Evolutionary conservation across 768 basidiomycete genomes (phyloP), one percentile per base, ranked within the genome.

Genomic region (Lactarius psammicola): DNA sequence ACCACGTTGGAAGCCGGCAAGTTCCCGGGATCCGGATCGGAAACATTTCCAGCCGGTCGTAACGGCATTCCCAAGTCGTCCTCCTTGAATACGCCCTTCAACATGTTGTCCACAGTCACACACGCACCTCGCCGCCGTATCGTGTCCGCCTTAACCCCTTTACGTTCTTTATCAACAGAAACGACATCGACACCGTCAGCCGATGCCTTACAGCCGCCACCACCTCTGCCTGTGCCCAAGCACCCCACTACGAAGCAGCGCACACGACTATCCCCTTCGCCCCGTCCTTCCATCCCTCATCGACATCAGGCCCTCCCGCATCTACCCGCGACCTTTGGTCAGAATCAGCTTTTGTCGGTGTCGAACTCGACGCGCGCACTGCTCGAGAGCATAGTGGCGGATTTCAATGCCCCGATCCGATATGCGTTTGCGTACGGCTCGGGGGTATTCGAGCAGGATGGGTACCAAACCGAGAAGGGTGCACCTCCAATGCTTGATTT

Each of bases 361-460:
- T 81, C 90, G 15, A 87, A 88, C 73, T 86, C 89, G 30, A 94
- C 89, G 3, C 85, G 92, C 4, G 87, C 89, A 3, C 79, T 94
- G 30, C 82, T 96, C 18, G 91, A 95, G 73, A 80, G 82, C 65
- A 88, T 98, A 63, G 88, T 97, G 38, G 79, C 80, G 17, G 81
- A 85, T 56, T 96, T 98, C 72, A 84, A 93, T 49, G 92, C 93
- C 0, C 95, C 95, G 11, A 91, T 98, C 57, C 88, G 95, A 26
- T 98, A 96, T 80, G 97, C 95, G 0, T 95, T 98, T 73, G 97
- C 97, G 0, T 99, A 98, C 74, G 97, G 97, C 15, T 94, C 90
- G 3, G 97, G 96, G 0, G 95, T 98, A 2, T 97, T 97, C 71
- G 86, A 92, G 72, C 97, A 99, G 76, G 87, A 88, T 62, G 92